Evolutionary conservation across 1,284 basidiomycete genomes (phyloP), one percentile per base, ranked within the genome.

Genomic region (Kwoniella shivajii): DNA sequence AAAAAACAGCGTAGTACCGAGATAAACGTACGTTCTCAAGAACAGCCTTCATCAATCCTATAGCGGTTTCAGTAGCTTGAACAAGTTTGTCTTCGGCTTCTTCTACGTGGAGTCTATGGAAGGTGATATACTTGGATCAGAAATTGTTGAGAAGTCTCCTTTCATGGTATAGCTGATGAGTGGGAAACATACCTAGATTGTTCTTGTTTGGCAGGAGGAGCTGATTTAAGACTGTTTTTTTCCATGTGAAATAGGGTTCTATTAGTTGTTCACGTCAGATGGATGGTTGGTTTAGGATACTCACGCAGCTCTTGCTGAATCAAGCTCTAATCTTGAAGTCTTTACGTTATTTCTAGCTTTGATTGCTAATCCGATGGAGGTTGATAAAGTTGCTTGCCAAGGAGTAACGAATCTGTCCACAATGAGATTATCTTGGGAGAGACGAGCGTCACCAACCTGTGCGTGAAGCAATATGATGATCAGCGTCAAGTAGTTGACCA

Each of bases 11-110:
- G 29, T 42, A 39, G 24, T 18, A 42, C 2, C 45, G 0, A 49
- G 41, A 6, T 14, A 16, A 26, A 81, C 88, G 50, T 65, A 92
- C 90, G 80, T 97, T 96, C 72, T 98, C 94, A 41, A 98, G 84
- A 13, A 98, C 94, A 38, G 90, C 88, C 83, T 98, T 96, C 95
- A 98, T 98, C 57, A 96, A 84, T 13, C 90, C 92, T 73, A 99
- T 98, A 1, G 95, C 95, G 36, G 95, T 90, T 79, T 99, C 95
- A 22, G 95, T 99, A 81, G 92, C 93, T 75, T 93, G 91, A 14
- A 98, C 94, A 45, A 98, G 85, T 76, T 93, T 90, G 73, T 95
- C 93, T 75, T 97, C 93, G 6, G 92, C 91, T 65, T 94, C 92
- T 83, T 96, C 92, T 41, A 95, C 91, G 72, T 93, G 88, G 30